A percentile compares a stretch with the other conserved stretches of the same genome.
phyloP scores from a whole-genome alignment of 1,284 basidiomycete genomes.

The Austropuccinia psidii region DNA sequence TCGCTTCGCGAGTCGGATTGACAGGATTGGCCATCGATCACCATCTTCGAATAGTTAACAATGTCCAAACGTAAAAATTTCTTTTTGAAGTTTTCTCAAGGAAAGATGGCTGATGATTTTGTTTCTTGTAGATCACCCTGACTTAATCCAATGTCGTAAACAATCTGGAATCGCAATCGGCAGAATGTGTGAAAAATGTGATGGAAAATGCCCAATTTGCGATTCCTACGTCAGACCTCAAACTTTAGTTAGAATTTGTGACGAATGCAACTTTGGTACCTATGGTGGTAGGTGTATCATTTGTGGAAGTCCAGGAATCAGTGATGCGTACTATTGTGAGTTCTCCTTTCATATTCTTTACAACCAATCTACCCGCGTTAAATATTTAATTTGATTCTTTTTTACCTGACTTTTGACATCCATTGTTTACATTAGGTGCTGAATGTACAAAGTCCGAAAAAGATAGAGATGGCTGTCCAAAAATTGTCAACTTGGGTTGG shows the following conservation, averaged over 20 bases:
- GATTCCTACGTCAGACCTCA: conserved; percentile 98
- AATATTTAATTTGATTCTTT: background rate
- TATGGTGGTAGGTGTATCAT: conserved; percentile 96
- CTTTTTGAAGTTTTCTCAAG: background rate
- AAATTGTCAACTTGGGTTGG: conserved; percentile 92
- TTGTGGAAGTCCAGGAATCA: conserved; percentile 80
- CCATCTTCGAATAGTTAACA: background rate
- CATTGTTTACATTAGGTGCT: conserved; percentile 26
- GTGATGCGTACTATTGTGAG: conserved; percentile 93
- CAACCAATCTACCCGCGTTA: too few relatives aligned
- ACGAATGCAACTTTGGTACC: conserved; percentile 96
- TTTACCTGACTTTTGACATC: background rate
- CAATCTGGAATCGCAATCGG: conserved; percentile 96
- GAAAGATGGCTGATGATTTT: background rate
- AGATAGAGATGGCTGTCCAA: conserved; percentile 95
- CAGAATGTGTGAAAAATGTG: conserved; percentile 95
- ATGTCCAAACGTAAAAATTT: conserved; percentile 5
- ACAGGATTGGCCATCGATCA: background rate
- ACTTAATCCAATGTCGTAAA: conserved; percentile 92
- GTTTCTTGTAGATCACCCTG: conserved; percentile 52
- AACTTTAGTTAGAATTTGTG: conserved; percentile 94
- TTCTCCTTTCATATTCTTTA: too few relatives aligned
- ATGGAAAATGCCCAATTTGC: conserved; percentile 98
- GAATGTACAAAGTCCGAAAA: conserved; percentile 88
- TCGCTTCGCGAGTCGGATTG: too few relatives aligned